phyloP scores from a whole-genome alignment of 2,329 filamentous ascomycete species.

The Cladosporium halotolerans region DNA sequence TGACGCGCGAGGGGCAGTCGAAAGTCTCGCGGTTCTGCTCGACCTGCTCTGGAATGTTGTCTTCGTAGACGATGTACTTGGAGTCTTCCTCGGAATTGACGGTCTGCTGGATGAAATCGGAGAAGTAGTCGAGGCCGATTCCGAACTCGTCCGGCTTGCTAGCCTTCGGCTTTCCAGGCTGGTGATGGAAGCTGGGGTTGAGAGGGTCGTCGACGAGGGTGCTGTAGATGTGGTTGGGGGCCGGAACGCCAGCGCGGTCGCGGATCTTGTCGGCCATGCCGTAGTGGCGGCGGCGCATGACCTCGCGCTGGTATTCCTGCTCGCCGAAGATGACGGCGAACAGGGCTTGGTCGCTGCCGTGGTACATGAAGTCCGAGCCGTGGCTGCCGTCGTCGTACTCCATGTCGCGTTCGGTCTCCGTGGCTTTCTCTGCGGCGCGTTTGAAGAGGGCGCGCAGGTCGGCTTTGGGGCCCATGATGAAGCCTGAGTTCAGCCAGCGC shows the following conservation, averaged over 20 bases:
- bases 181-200: slow-evolving; percentile 17
- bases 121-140: slow-evolving; percentile 19
- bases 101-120: slow-evolving; percentile 16
- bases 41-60: slow-evolving; percentile 9
- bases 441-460: slow-evolving; percentile 22
- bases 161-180: slow-evolving; percentile 10
- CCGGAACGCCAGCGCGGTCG: not conserved
- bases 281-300: slow-evolving; percentile 21
- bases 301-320: slow-evolving; percentile 27
- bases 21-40: slow-evolving; percentile 10
- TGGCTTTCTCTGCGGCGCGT: slow-evolving; percentile 20
- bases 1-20: slow-evolving; percentile 15
- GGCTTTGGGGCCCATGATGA: slow-evolving; percentile 20
- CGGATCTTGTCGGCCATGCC: slow-evolving; percentile 14
- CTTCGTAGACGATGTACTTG: slow-evolving; percentile 14
- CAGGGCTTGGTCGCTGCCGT: slow-evolving; percentile 22
- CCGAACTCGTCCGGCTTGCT: slow-evolving; percentile 18
- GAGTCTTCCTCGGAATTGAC: slow-evolving; percentile 16
- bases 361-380: slow-evolving; percentile 22
- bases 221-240: slow-evolving; percentile 9
- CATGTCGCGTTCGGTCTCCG: slow-evolving; percentile 15
- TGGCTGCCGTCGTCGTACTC: slow-evolving; percentile 22
- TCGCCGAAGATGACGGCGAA: slow-evolving; percentile 25
- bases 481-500: slow-evolving; percentile 22
- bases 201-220: slow-evolving; percentile 16